phyloP scores from a whole-genome alignment of 192 early-diverging fungal species.

The Podochytrium sp. region DNA sequence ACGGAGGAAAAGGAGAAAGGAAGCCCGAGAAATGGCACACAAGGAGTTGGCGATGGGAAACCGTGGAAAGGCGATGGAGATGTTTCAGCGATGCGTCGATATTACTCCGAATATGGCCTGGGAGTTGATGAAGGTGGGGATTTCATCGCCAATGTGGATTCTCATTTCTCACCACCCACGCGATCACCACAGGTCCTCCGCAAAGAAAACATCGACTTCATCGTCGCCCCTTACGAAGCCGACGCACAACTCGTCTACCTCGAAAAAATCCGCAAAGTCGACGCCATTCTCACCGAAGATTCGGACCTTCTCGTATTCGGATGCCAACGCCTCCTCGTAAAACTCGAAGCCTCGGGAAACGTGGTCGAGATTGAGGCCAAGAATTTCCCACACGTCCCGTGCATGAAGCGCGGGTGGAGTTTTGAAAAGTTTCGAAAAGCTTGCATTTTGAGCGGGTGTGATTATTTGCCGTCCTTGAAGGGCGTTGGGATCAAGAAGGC shows the following conservation, averaged over 20 bases:
- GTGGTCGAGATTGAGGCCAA: conserved; percentile 65
- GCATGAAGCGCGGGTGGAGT: conserved; percentile 58
- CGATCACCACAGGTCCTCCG: conserved; percentile 52
- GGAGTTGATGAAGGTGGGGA: conserved; percentile 72
- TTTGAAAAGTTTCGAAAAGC: conserved; percentile 74
- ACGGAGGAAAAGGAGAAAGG: conserved; percentile 59
- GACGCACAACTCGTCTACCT: conserved; percentile 94
- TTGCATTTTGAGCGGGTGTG: conserved; percentile 98
- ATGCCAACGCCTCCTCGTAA: conserved; percentile 79
- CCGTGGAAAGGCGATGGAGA: conserved; percentile 67
- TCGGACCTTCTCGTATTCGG: conserved; percentile 95
- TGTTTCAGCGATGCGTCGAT: conserved; percentile 76
- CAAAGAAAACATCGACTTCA: conserved; percentile 67
- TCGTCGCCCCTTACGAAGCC: conserved; percentile 97
- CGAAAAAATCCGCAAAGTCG: conserved; percentile 64
- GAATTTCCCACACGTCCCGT: conserved; percentile 49
- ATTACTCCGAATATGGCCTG: conserved; percentile 81
- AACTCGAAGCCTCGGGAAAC: conserved; percentile 76
- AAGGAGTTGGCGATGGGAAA: conserved; percentile 59
- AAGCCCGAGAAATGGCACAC: conserved; percentile 59
- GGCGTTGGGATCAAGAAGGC: conserved; percentile 90
- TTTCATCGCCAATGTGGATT: background rate
- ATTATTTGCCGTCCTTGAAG: conserved; percentile 83
- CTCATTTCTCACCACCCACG: conserved; percentile 28
- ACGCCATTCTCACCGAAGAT: conserved; percentile 91